Evolutionary conservation across 257 asterid genomes (phyloP).

Genomic region (Echium plantagineum): DNA sequence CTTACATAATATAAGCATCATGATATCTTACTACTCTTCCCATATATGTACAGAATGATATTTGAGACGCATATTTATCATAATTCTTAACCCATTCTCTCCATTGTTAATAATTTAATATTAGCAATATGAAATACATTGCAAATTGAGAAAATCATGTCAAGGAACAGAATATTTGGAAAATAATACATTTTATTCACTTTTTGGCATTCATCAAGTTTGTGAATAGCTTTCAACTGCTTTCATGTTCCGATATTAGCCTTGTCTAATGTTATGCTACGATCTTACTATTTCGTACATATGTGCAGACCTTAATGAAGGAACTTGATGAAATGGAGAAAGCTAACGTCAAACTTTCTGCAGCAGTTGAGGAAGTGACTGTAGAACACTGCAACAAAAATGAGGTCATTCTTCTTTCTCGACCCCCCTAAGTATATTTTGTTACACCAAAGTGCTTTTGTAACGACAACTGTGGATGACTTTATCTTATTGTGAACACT

Average conservation of each 20-base stretch:
- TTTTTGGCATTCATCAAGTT: not conserved
- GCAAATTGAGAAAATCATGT: no score
- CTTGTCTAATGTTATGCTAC: not conserved
- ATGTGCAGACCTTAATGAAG: constrained; percentile 66
- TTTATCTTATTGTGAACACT: no score
- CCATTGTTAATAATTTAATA: not conserved
- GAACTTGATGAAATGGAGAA: constrained; percentile 96
- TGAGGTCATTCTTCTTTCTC: constrained; percentile 33
- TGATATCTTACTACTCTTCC: not conserved
- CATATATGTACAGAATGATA: not conserved
- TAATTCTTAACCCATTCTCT: not conserved
- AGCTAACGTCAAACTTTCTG: constrained; percentile 73
- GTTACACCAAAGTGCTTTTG: no score
- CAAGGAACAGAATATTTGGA: not conserved
- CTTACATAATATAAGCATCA: not conserved
- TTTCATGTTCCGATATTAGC: not conserved
- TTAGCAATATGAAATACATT: not conserved
- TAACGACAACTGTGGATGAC: no score
- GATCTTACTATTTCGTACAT: not conserved
- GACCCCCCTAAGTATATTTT: not conserved
- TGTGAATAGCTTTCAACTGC: no score
- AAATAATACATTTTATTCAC: no score
- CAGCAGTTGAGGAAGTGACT: constrained; percentile 88
- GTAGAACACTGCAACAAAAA: constrained; percentile 90
- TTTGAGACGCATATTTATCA: not conserved